phyloP scores from a whole-genome alignment of 345 rosid genomes.

The Citrus hindsii region DNA sequence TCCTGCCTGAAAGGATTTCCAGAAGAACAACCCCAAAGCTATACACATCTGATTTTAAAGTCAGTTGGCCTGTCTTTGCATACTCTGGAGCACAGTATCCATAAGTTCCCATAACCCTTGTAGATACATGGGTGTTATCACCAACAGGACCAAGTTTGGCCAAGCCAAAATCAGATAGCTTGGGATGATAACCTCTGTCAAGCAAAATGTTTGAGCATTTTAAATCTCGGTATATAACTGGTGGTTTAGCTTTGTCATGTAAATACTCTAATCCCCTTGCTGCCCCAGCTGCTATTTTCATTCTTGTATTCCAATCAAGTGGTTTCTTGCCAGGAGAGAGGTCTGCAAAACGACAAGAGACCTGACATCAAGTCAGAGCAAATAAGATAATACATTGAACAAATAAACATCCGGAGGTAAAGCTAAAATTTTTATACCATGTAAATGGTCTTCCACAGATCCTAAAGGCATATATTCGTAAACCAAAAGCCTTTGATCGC shows the following conservation, averaged over 20 bases:
- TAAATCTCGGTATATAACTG: constrained; percentile 79
- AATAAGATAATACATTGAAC: neutral
- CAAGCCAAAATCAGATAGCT: constrained; percentile 90
- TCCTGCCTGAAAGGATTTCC: constrained; percentile 84
- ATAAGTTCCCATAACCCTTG: constrained; percentile 94
- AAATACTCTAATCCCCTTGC: constrained; percentile 81
- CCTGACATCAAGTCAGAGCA: neutral
- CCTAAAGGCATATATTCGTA: constrained; percentile 90
- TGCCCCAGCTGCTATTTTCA: constrained; percentile 92
- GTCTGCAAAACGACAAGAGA: constrained; percentile 34
- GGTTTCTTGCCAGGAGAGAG: constrained; percentile 53
- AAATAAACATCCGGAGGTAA: neutral
- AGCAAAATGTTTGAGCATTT: constrained; percentile 88
- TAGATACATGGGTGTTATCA: constrained; percentile 84
- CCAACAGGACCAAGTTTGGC: constrained; percentile 94
- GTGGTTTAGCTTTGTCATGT: constrained; percentile 77
- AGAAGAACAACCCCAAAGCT: constrained; percentile 90
- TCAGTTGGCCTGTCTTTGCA: constrained; percentile 92
- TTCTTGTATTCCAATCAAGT: constrained; percentile 87
- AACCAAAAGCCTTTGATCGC: constrained; percentile 91
- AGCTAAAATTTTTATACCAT: constrained; percentile 41
- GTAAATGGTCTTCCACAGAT: constrained; percentile 77
- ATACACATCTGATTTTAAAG: constrained; percentile 81
- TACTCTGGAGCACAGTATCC: constrained; percentile 94
- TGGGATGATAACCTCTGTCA: constrained; percentile 66